Conservation (phyloP, 2,329 filamentous ascomycete genomes). For the Paraconiothyrium sp. region DNA sequence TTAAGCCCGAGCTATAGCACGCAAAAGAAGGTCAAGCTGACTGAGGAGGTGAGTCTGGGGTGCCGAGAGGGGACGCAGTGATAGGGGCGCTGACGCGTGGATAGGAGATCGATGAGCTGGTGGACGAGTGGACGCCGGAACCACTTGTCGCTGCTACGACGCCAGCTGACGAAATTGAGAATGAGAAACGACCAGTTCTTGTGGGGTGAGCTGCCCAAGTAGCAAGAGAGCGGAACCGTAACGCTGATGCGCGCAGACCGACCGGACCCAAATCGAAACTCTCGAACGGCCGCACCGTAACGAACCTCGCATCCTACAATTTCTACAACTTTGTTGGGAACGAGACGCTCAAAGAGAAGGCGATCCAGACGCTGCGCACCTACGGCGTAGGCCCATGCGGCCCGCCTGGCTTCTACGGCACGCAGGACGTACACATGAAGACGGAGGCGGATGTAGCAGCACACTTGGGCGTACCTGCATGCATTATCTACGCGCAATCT, state of each 20-base stretch:
- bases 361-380: conserved; percentile 89
- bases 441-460: conserved; percentile 92
- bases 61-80: not conserved
- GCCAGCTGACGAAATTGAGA: conserved; percentile 78
- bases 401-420: conserved; percentile 97
- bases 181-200: conserved; percentile 86
- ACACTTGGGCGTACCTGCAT: conserved; percentile 85
- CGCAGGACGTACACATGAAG: conserved; percentile 97
- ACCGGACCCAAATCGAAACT: conserved; percentile 92
- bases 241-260: conserved; percentile 64
- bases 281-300: conserved; percentile 86
- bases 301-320: conserved; percentile 93
- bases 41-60: conserved; percentile 71
- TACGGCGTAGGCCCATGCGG: conserved; percentile 98
- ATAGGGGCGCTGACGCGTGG: conserved; percentile 22
- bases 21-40: conserved; percentile 85
- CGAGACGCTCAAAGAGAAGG: conserved; percentile 92
- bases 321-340: conserved; percentile 97
- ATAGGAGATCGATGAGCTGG: conserved; percentile 92
- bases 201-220: conserved; percentile 71
- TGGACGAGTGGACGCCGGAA: conserved; percentile 96
- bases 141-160: conserved; percentile 82
- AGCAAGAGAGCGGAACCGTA: not conserved
- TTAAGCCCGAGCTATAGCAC: conserved; percentile 93
- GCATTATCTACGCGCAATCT: conserved; percentile 94